Base-by-base conservation (phyloP, 768 basidiomycete species). In the Russula ochroleuca region DNA sequence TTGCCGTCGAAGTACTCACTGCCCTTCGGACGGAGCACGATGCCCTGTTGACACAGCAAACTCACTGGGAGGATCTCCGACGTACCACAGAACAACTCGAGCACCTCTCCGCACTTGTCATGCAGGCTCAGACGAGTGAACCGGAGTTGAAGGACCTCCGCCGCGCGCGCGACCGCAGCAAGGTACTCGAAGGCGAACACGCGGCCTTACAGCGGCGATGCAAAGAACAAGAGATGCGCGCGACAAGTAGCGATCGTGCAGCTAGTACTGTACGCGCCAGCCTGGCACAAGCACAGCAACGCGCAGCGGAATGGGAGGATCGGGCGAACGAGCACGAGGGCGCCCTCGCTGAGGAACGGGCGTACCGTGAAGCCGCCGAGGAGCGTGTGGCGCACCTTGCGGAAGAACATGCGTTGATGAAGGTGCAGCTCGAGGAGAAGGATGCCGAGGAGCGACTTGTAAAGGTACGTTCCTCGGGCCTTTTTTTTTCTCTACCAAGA, bases 241-340 rank as follows among this genome's bases (percentile, higher is more conserved):
- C 80, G 3, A 71, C 78, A 31, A 87, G 82, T 68, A 83, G 77
- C 69, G 90, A 93, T 51, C 82, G 84, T 57, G 76, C 84, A 13
- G 78, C 84, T 1, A 75, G 74, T 25, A 74, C 84, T 19, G 79
- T 83, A 3, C 83, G 83, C 48, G 85, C 90, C 71, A 87, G 74
- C 71, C 78, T 92, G 33, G 74, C 80, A 23, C 85, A 88, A 66
- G 85, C 87, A 23, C 87, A 92, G 65, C 88, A 91, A 71, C 88
- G 88, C 28, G 82, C 88, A 3, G 75, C 82, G 3, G 92, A 94
- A 69, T 92, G 88, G 90, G 92, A 94, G 74, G 82, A 82, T 66
- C 85, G 85, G 25, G 84, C 88, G 21, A 85, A 85, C 69, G 87
- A 90, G 66, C 80, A 81, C 48, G 88, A 91, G 73, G 75, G 77